Base-by-base conservation (phyloP, 2,329 filamentous ascomycete species). In the Alternaria consortialis region DNA sequence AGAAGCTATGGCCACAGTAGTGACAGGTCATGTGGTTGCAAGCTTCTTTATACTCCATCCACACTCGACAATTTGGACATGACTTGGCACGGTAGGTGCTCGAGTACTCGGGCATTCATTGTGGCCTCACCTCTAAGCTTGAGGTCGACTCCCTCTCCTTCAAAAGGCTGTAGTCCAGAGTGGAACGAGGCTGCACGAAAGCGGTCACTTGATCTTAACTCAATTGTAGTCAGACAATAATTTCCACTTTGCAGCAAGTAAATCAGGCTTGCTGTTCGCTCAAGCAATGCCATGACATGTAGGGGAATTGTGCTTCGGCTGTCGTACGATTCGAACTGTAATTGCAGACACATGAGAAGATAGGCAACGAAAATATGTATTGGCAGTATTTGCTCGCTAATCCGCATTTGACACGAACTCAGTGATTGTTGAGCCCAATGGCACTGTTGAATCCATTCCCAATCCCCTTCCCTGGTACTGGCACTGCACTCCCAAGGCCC, bases 21-120 rank as follows among this genome's bases (percentile, higher is more conserved):
- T n/a, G 15, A 17, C 60, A 69, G 7, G 25, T 43, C 65, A 67
- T 63, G 12, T 66, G 63, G 42, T 67, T 67, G 31, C 65, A 69
- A 5, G 63, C 63, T 11, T 66, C 60, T 8, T 48, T 37, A n/a
- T 54, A 61, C 43, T 69, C 53, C 42, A 67, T 62, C 60, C 62
- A 63, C 3, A 47, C 34, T 13, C 34, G 43, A 37, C 67, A 64
- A 2, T 34, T 34, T 1, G 65, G 65, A 54, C 65, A 69, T 15
- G 31, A 59, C 29, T 69, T 69, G 31, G 56, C 61, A 7, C 65
- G 65, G 39, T 54, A 64, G 23, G 46, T 46, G 2, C 20, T 1
- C 2, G 58, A 43, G 40, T 69, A 69, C 5, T 53, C 43, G 1
- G 63, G 63, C 2, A 67, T 12, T 63, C 65, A 67, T 7, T 36